These are phyloP conservation scores for Claviceps maximensis DNA, from an alignment of 2,329 filamentous ascomycete genomes.

Conservation along the genomic window DNA sequence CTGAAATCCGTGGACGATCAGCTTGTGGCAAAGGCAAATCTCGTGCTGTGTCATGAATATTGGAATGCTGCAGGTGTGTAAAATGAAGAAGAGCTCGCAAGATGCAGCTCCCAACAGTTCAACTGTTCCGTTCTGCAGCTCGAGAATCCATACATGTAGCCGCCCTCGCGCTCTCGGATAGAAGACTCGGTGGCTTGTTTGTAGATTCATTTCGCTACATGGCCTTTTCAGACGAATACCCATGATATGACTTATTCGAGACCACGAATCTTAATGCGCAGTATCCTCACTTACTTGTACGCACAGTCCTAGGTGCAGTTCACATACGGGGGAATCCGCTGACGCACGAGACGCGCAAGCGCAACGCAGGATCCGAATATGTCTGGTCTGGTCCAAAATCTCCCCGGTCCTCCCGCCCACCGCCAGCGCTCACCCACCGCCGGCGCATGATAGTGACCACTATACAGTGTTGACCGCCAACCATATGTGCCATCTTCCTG, in stretches of 20 bases:
- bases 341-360: neutral
- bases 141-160: neutral
- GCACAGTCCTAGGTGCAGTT: neutral
- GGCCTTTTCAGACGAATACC: neutral
- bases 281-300: neutral
- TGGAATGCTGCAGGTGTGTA: no score
- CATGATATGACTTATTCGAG: neutral
- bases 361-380: neutral
- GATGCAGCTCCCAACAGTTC: neutral
- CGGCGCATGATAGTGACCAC: neutral
- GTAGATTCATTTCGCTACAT: neutral
- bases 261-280: neutral
- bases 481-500: neutral
- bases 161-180: no score
- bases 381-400: no score
- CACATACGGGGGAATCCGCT: neutral
- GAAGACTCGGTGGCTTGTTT: neutral
- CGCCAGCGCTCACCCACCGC: neutral
- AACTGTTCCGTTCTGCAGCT: neutral
- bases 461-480: neutral
- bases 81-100: neutral
- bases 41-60: no score
- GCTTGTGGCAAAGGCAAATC: no score
- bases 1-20: no score
- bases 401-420: no score